Conservation (phyloP, 2,329 filamentous ascomycete genomes). For the Blastomyces percursus region DNA sequence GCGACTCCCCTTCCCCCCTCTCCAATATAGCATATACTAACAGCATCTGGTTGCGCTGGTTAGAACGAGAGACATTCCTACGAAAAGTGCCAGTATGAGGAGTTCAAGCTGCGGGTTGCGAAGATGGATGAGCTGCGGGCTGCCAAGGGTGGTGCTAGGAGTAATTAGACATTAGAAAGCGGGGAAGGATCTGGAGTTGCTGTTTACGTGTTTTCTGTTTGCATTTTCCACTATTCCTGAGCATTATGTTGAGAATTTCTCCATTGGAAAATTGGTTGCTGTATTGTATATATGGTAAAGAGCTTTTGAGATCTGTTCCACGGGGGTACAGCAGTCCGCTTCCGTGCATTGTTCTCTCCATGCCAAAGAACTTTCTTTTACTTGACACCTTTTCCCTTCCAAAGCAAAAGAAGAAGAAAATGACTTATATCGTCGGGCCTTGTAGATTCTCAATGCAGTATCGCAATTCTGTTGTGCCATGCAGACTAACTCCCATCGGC, state of each 20-base stretch:
- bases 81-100: slow-evolving; percentile 98
- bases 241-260: not conserved
- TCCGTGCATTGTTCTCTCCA: not conserved
- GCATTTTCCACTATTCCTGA: not conserved
- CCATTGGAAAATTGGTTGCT: not conserved
- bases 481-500: not conserved
- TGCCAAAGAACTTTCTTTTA: not conserved
- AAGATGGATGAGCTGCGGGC: slow-evolving; percentile 97
- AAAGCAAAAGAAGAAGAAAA: not conserved
- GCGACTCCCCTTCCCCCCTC: too few species aligned
- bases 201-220: not conserved
- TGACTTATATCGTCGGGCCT: too few species aligned
- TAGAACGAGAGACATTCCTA: slow-evolving; percentile 95
- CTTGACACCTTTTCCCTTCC: not conserved
- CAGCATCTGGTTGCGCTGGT: slow-evolving; percentile 3
- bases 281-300: not conserved
- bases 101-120: slow-evolving; percentile 95
- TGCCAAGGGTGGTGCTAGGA: slow-evolving; percentile 71
- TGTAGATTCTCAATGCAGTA: not conserved
- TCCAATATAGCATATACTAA: slow-evolving; percentile 4
- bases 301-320: not conserved
- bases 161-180: slow-evolving; percentile 48
- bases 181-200: not conserved
- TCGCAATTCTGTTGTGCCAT: not conserved
- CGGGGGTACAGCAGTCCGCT: not conserved